A percentile compares a stretch with the other conserved stretches of the same genome.
Conservation (phyloP, 129 eudicot genomes). For the Lactuca saligna region DNA sequence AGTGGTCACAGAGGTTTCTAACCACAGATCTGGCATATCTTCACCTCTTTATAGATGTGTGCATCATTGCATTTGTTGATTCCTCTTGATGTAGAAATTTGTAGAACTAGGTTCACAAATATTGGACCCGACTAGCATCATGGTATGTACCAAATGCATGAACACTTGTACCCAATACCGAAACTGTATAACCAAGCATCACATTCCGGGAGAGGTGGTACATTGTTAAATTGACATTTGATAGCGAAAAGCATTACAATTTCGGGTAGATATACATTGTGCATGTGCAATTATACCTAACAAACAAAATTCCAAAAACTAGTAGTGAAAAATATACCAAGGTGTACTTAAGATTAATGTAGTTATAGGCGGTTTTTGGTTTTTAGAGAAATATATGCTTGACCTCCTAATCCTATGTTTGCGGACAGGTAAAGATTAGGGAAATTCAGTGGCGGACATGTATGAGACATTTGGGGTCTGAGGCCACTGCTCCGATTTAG, state of each 20-base stretch:
- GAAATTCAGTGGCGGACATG: too few species aligned
- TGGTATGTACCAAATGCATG: not conserved
- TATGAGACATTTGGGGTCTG: too few species aligned
- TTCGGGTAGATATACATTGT: conserved; percentile 11
- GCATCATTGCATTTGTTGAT: conserved; percentile 19
- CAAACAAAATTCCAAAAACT: conserved; percentile 10
- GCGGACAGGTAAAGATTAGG: too few species aligned
- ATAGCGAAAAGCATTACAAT: conserved; percentile 1
- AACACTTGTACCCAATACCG: not conserved
- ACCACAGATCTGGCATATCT: conserved; percentile 27
- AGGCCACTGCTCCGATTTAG: too few species aligned
- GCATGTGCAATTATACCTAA: conserved; percentile 30
- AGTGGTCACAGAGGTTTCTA: conserved; percentile 19
- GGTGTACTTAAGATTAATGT: not conserved
- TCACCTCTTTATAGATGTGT: not conserved
- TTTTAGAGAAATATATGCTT: too few species aligned
- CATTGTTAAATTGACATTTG: not conserved
- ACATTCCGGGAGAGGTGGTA: not conserved
- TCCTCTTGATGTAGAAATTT: conserved; percentile 14
- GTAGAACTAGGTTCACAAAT: conserved; percentile 3
- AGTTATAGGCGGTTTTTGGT: too few species aligned
- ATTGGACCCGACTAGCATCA: conserved; percentile 6
- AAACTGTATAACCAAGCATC: conserved; percentile 13
- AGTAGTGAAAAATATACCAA: not conserved
- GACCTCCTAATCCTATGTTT: too few species aligned